A percentile compares a stretch with the other conserved stretches of the same genome.
phyloP scores from a whole-genome alignment of 805 yeast species.

The Metschnikowia santaceciliae region DNA sequence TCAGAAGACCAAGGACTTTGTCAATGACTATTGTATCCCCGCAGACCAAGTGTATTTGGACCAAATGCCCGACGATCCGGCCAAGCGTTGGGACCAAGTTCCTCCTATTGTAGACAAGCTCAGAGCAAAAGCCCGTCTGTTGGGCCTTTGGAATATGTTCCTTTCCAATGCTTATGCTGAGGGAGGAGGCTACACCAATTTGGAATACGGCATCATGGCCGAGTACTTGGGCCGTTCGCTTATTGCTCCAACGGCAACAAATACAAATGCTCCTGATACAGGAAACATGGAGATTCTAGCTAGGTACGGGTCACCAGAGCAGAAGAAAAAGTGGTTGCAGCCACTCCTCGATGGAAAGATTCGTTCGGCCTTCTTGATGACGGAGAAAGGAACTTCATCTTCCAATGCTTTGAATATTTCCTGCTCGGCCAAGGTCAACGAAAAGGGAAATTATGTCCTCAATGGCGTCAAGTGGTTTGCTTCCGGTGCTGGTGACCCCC shows the following conservation, averaged over 20 bases:
- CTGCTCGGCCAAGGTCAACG: constrained; percentile 35
- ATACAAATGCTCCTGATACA: constrained; percentile 61
- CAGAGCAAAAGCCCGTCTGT: constrained; percentile 47
- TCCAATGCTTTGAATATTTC: constrained; percentile 61
- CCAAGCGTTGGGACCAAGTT: constrained; percentile 42
- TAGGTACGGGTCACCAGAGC: constrained; percentile 37
- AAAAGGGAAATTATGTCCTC: constrained; percentile 44
- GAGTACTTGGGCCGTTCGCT: constrained; percentile 53
- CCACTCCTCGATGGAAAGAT: constrained; percentile 54
- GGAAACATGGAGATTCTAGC: constrained; percentile 55
- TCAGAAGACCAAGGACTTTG: constrained; percentile 44
- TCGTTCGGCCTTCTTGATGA: constrained; percentile 62
- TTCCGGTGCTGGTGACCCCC: constrained; percentile 67
- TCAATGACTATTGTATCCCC: constrained; percentile 54
- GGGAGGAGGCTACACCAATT: constrained; percentile 56
- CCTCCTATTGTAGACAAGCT: constrained; percentile 50
- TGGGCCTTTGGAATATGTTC: constrained; percentile 62
- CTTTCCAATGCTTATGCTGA: constrained; percentile 44
- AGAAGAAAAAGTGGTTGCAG: constrained; percentile 44
- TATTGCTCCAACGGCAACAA: constrained; percentile 57
- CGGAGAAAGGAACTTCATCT: constrained; percentile 56
- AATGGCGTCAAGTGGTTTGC: constrained; percentile 70
- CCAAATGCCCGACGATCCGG: constrained; percentile 39
- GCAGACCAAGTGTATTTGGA: constrained; percentile 44
- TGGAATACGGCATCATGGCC: constrained; percentile 66